Base-by-base conservation (phyloP, 163 green algal species). In the Volvox carteri region DNA sequence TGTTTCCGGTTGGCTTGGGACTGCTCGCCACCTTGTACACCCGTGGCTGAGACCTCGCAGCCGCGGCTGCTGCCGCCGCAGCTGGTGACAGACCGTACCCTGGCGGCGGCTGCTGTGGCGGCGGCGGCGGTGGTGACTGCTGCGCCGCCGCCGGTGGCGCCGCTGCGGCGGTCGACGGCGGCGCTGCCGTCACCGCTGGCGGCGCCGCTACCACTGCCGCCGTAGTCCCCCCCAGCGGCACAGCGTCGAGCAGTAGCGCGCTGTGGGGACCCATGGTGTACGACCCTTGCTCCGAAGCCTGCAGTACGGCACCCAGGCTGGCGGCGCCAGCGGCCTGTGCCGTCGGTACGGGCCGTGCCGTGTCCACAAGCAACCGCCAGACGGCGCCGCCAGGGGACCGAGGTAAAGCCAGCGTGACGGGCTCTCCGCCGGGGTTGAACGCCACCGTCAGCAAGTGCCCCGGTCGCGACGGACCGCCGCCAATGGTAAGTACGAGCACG, bases 311-410 rank as follows among this genome's bases (percentile, higher is more conserved):
- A 14, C 70, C 68, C 14, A 89, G 84, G 58, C 39, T 81, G 67
- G 5, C 28, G 50, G 9, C 65, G 48, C 81, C 81, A 23, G 33
- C 30, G 0, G 84, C 50, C 52, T 60, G 44, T 0, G 25, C 70
- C 37, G 84, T 67, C 1, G 84, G 68, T 28, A 83, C 50, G 7
- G 84, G 70, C 39, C 84, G 84, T 18, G 50, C 25, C 6, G 84
- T 89, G 70, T 89, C 84, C 21, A 89, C 28, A 14, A 89, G 39
- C 39, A 81, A 39, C n/a, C 84, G 84, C 84, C 84, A 89, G 48
- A 46, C 37, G 37, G 52, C 41, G 84, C 68, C 84, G 37, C 30
- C 23, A 6, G 84, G 68, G 25, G 84, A 68, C 4, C 30, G 50
- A 35, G 84, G 84, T 37, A 89, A 68, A 6, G 50, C 35, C 33